Conservation (phyloP, 495 filamentous ascomycete genomes). For the Aspergillus cavernicola region DNA sequence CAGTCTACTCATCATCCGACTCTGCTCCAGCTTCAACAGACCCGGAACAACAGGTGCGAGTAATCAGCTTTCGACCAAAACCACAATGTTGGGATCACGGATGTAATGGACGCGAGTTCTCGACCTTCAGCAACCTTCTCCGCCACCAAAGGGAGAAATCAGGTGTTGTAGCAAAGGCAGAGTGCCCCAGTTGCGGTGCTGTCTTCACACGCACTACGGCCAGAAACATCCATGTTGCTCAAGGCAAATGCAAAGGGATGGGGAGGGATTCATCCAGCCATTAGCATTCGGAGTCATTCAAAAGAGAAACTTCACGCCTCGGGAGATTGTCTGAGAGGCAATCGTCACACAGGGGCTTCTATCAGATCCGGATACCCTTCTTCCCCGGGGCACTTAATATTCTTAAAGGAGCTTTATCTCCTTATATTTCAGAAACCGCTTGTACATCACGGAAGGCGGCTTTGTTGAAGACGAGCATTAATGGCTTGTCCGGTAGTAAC, state of each 20-base stretch:
- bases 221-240: constrained; percentile 79
- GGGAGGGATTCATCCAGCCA: constrained; percentile 29
- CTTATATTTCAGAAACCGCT: not conserved
- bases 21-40: constrained; percentile 28
- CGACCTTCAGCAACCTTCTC: constrained; percentile 90
- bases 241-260: constrained; percentile 78
- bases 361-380: not conserved
- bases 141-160: constrained; percentile 93
- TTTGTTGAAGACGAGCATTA: not conserved
- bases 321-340: not conserved
- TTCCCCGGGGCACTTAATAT: no score
- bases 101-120: constrained; percentile 91
- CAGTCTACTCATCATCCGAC: constrained; percentile 32
- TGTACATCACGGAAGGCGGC: not conserved
- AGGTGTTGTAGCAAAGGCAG: constrained; percentile 79
- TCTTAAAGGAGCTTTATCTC: not conserved
- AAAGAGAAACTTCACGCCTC: not conserved
- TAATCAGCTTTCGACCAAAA: constrained; percentile 73
- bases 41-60: constrained; percentile 55
- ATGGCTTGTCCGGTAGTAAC: not conserved
- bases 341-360: not conserved
- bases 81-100: constrained; percentile 96
- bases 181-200: constrained; percentile 82
- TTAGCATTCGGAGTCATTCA: constrained; percentile 3
- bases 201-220: constrained; percentile 91